Base-by-base conservation (phyloP, 164 flowering plant genomes). In the Nelumbo lutea region DNA sequence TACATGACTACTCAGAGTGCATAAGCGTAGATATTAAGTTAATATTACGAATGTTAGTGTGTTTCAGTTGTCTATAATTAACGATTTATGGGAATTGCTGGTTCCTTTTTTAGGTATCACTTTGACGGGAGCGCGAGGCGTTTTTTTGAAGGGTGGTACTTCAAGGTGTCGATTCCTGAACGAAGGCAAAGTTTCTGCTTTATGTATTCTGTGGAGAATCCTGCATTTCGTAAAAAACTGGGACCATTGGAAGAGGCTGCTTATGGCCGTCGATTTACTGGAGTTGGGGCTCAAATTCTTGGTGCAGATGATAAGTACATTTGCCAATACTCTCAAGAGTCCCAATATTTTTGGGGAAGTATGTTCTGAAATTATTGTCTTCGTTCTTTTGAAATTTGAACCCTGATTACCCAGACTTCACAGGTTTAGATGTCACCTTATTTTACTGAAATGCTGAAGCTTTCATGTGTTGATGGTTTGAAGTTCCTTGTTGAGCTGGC, bases 121-220 rank as follows among this genome's bases (percentile, higher is more conserved):
- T 90, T 87, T 79, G 96, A 91, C 83, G 92, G 97, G 65, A 91
- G 76, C 48, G 59, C 85, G 1, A 63, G 97, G 68, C 81, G 71
- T 50, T 95, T 91, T 72, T 95, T 91, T 69, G 97, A 91, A 83
- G 98, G 98, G 11, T 95, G 96, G 98, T 95, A 91, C 78, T 95
- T 95, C 75, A 95, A 87, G 82, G 96, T 95, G 15, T 79, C 92
- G 11, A 88, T 95, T 66, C 98, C 97, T 38, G 92, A 91, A 69
- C 61, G 59, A 48, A 83, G 70, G 82, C 91, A 95, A 76, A 95
- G 90, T 67, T 95, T 95, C 77, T 95, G 98, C 84, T 88, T 95
- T 77, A 95, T 95, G 91, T 95, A 91, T 76, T 81, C 96, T 15
- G 85, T 95, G 42, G 97, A 95, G 81, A 91, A 81, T 79, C 97